Base-by-base conservation (phyloP, 208 protist species). In the Phytomonas sp. region DNA sequence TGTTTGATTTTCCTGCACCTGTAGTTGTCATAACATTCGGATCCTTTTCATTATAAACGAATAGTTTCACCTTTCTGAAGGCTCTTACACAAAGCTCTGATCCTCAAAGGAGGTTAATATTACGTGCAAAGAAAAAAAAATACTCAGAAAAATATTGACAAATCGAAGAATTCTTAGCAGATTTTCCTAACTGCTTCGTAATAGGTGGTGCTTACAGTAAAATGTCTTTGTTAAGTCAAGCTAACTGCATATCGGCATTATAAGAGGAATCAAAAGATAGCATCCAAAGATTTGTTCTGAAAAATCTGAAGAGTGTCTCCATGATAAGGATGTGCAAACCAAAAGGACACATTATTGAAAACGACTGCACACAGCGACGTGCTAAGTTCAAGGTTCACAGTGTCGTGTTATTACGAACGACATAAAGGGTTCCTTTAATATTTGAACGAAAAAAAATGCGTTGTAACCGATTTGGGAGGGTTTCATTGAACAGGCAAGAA, bases 271-370 rank as follows among this genome's bases (percentile, higher is more conserved):
- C 23, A 0, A 26, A 26, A 26, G 23, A 26, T 6, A 56, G 6
- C 23, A 26, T 4, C 26, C 45, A 6, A 56, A 56, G 11, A 5
- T 12, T 56, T 56, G 16, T 19, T 5, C 45, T 56, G 8, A 56
- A 56, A 26, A 60, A 7, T 70, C 68, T 10, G 30, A n/a, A 60
- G 64, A 2, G 66, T 69, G 68, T 76, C 63, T 69, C 75, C 73
- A 16, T 29, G 19, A 49, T 11, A 31, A 72, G 40, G 69, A 62
- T 34, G 33, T 42, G 19, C 34, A 67, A 62, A 62, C 37, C 56
- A 29, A 19, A 71, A 16, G 14, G 36, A 12, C 19, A 36, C 2
- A 34, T 31, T 23, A 12, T 23, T 56, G 19, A 45, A 29, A 14
- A 32, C 29, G 31, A 29, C 29, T 10, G 36, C 0, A 34, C n/a